Evolutionary conservation across 768 basidiomycete species (phyloP).

Genomic region (Mycena indigotica): DNA sequence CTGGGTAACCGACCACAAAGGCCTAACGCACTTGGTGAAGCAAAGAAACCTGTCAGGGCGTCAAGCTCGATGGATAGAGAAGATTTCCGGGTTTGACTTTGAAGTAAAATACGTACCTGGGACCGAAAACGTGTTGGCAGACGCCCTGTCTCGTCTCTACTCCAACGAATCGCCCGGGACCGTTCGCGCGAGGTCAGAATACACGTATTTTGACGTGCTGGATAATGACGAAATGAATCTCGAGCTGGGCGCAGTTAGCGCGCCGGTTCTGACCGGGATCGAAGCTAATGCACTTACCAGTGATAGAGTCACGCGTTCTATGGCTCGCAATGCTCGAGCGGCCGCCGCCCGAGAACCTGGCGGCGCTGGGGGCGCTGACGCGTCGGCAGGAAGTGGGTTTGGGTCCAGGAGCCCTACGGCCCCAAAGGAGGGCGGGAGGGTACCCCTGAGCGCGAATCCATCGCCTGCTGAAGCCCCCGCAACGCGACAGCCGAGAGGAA

Average conservation of each 20-base stretch:
- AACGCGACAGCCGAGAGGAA: not conserved
- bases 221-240: conserved; percentile 2
- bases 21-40: conserved; percentile 30
- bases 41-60: conserved; percentile 35
- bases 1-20: conserved; percentile 26
- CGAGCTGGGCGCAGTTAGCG: not conserved
- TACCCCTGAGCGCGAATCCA: not conserved
- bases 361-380: not conserved
- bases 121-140: conserved; percentile 29
- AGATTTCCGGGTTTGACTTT: conserved; percentile 28
- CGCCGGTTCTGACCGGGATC: not conserved
- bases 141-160: conserved; percentile 33
- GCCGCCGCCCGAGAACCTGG: not conserved
- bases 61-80: conserved; percentile 40
- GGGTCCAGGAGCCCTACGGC: not conserved
- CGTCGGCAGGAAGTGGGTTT: not conserved
- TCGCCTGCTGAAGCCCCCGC: not conserved
- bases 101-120: conserved; percentile 13
- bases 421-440: conserved; percentile 17
- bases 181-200: conserved; percentile 11
- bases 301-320: not conserved
- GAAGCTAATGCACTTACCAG: not conserved
- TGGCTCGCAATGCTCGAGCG: too few species aligned
- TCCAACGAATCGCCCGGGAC: conserved; percentile 11
- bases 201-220: conserved; percentile 12